phyloP scores from a whole-genome alignment of 2,329 filamentous ascomycete species.

The Reticulascus tulasneorum region DNA sequence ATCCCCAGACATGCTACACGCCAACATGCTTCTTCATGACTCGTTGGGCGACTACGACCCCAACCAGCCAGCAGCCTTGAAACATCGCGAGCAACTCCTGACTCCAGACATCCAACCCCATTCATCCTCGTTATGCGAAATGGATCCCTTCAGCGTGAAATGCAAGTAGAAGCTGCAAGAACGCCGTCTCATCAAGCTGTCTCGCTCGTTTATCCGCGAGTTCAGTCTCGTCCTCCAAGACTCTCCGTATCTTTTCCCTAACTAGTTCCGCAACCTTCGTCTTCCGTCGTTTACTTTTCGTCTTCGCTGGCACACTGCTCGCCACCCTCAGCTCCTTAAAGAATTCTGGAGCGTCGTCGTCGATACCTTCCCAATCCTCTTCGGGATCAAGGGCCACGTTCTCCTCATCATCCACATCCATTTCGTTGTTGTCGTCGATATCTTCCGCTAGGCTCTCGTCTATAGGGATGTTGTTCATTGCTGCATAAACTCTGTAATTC shows the following conservation, averaged over 20 bases:
- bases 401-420: conserved; percentile 40
- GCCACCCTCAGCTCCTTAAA: conserved; percentile 63
- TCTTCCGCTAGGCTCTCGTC: conserved; percentile 58
- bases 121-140: conserved; percentile 66
- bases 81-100: no score
- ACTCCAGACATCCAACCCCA: no score
- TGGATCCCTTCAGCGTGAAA: conserved; percentile 94
- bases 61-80: no score
- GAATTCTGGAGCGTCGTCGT: conserved; percentile 75
- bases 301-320: conserved; percentile 44
- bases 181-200: conserved; percentile 90
- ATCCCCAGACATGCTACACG: no score
- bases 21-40: no score
- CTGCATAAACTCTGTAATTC: conserved; percentile 91
- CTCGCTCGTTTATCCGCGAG: conserved; percentile 77
- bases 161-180: conserved; percentile 71
- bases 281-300: conserved; percentile 68
- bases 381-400: conserved; percentile 37
- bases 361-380: conserved; percentile 52
- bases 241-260: conserved; percentile 79
- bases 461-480: conserved; percentile 74
- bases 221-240: conserved; percentile 76
- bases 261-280: conserved; percentile 78
- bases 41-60: no score
- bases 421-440: conserved; percentile 33